Evolutionary conservation across 1,139 yeast species (phyloP).

Genomic region (Blastobotrys illinoisensis): DNA sequence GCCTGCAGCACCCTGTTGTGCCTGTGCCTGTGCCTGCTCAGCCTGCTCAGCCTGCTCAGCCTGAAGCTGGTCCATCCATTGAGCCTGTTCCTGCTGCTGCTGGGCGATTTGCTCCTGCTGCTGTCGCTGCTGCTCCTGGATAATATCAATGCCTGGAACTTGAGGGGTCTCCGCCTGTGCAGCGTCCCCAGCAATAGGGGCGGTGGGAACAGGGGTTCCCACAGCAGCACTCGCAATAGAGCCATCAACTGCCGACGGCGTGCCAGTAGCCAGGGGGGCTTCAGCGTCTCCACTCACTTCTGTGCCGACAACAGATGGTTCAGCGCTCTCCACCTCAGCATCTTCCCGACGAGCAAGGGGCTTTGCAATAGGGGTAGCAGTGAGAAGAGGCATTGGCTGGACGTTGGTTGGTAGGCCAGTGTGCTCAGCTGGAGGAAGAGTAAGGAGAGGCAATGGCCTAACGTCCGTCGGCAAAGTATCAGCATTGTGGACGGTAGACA

Average conservation of each 20-base stretch:
- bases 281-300: no score
- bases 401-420: no score
- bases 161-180: neutral
- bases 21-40: neutral
- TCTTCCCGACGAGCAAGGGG: neutral
- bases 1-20: neutral
- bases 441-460: neutral
- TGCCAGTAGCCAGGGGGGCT: no score
- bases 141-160: neutral
- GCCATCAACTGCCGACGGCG: neutral
- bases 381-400: neutral
- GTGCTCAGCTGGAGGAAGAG: neutral
- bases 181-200: neutral
- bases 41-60: neutral
- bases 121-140: neutral
- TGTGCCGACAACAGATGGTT: no score
- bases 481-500: neutral
- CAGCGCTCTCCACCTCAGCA: no score
- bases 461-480: neutral
- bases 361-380: neutral
- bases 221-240: neutral
- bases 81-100: neutral
- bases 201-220: neutral
- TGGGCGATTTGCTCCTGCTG: neutral
- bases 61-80: neutral